Base-by-base conservation (phyloP, 768 basidiomycete genomes). In the Rossbeevera mucosa region DNA sequence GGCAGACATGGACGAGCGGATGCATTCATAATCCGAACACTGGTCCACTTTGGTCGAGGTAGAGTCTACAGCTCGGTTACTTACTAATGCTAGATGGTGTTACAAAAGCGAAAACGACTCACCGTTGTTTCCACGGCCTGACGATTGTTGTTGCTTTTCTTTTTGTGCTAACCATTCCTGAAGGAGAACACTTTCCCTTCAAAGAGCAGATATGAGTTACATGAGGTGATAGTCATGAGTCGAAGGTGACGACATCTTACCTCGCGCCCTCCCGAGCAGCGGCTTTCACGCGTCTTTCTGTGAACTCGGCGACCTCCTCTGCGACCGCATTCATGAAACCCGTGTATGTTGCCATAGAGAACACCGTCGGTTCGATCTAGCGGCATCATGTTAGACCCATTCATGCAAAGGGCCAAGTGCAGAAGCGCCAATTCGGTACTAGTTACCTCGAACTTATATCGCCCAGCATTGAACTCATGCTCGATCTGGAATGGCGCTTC, bases 331-430 rank as follows among this genome's bases (percentile, higher is more conserved):
- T 56, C 2, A 74, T 59, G 54, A 82, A 81, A 0, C 52, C 31
- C 2, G 65, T 69, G 54, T 86, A 79, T 5, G 76, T 70, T 8
- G 64, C 62, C 71, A 85, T 78, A 8, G 80, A 83, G 56, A 87
- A 81, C 1, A 64, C 68, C 0, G 71, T 71, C 4, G 73, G 65
- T 56, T 85, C 76, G 38, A 84, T 74, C 75, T 82, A 42, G 9
- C 25, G 20, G 21, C 33, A 28, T 18, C 9, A 3, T 38, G 28
- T 51, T 58, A 54, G 63, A n/a, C 46, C 38, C 43, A 18, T 18
- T 38, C 33, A 36, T 18, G 1, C n/a, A 7, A 36, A 33, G n/a
- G 11, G 33, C 33, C n/a, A 36, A n/a, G 33, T n/a, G 57, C 3
- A 20, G 8, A 14, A 18, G 18, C 18, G 42, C 12, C n/a, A 12